These are phyloP conservation scores for Grosmannia penicillata DNA, from an alignment of 2,329 filamentous ascomycete species.

Conservation along the genomic window DNA sequence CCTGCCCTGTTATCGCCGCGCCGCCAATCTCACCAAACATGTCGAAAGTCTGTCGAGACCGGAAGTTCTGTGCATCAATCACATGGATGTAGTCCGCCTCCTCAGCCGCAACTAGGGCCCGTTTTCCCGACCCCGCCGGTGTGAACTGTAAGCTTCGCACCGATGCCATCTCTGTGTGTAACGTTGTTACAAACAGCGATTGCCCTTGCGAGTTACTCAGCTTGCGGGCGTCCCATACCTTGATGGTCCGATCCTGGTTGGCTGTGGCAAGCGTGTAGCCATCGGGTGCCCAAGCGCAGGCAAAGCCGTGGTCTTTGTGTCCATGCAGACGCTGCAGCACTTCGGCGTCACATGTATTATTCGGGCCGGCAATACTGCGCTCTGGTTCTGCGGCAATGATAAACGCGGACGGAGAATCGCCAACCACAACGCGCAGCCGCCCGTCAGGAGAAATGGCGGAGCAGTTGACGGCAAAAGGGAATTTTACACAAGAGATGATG, in stretches of 20 bases:
- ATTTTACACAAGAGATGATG: constrained; percentile 37
- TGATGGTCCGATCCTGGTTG: constrained; percentile 58
- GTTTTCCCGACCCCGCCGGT: constrained; percentile 50
- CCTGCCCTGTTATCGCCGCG: constrained; percentile 49
- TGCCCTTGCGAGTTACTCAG: constrained; percentile 41
- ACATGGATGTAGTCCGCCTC: constrained; percentile 60
- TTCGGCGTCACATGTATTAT: constrained; percentile 16
- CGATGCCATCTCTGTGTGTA: constrained; percentile 53
- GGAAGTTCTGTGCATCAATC: constrained; percentile 51
- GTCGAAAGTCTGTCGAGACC: constrained; percentile 53
- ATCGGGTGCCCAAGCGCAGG: constrained; percentile 67
- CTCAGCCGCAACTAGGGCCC: constrained; percentile 57
- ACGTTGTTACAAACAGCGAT: constrained; percentile 32
- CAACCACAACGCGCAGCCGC: constrained; percentile 57
- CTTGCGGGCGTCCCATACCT: constrained; percentile 62
- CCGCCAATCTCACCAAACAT: constrained; percentile 66
- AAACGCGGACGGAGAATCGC: constrained; percentile 49
- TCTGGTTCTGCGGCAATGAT: constrained; percentile 58
- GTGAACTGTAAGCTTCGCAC: constrained; percentile 59
- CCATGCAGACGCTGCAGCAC: constrained; percentile 42
- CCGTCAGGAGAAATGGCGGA: constrained; percentile 57
- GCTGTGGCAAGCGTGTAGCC: constrained; percentile 64
- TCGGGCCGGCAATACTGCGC: neutral
- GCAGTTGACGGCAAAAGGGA: constrained; percentile 54
- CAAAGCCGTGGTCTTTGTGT: constrained; percentile 58